Base-by-base conservation (phyloP, 805 yeast genomes). In the Yamadazyma phyllophila region DNA sequence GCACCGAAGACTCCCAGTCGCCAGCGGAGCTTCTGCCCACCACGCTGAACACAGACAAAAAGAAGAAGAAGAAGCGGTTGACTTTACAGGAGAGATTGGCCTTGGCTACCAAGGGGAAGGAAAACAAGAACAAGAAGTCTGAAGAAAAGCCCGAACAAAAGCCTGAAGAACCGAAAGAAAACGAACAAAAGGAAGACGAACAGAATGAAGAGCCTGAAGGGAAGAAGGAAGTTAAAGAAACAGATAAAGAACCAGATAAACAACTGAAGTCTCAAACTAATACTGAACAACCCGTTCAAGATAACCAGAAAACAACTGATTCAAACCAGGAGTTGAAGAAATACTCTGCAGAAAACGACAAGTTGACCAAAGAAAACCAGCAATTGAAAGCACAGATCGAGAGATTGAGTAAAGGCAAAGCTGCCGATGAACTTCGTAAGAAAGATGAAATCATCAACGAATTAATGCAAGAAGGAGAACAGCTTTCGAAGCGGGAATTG, bases 71-170 rank as follows among this genome's bases (percentile, higher is more conserved):
- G 52, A 85, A 84, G 60, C 73, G 91, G 50, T 66, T 88, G 14
- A 82, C 96, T 0, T 71, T 92, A 53, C 95, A 88, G 57, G 96
- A 91, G 57, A 73, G 97, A 49, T 71, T 91, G 43, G 95, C 94
- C 1, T 64, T 82, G 50, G 97, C 97, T 1, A 89, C 96, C 6
- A 74, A 78, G 47, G 70, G 71, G 11, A 70, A 71, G 27, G 68
- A 63, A 20, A 20, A 20, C 37, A 41, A 34, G 14, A 31, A 32
- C 4, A 13, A 12, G 30, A 26, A 24, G 11, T 20, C 36, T 9
- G 26, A 26, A 7, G 16, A 29, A 38, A n/a, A n/a, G n/a, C n/a
- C n/a, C n/a, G n/a, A n/a, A n/a, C n/a, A n/a, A n/a, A n/a, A n/a
- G n/a, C n/a, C n/a, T n/a, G n/a, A n/a, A n/a, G n/a, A n/a, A n/a